phyloP scores from a whole-genome alignment of 129 eudicot species.

The Logfia minima region DNA sequence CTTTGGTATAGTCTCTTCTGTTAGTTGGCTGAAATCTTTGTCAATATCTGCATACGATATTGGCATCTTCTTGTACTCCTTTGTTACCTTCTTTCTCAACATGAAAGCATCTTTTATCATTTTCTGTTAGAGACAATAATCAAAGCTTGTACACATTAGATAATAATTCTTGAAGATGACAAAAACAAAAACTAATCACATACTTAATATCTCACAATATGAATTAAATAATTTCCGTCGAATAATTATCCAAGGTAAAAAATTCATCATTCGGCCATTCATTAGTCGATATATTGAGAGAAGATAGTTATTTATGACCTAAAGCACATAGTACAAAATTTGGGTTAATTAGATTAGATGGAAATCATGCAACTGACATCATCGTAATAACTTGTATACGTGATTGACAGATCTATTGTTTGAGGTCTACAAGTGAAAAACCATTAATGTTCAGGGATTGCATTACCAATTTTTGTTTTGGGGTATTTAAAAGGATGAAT shows the following conservation, averaged over 20 bases:
- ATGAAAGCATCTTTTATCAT: constrained; percentile 53
- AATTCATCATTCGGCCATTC: not conserved
- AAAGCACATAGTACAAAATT: not conserved
- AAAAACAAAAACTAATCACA: not conserved
- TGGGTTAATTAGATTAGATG: not conserved
- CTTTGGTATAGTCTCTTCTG: constrained; percentile 7
- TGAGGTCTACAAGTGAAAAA: not conserved
- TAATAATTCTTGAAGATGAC: too few relatives aligned
- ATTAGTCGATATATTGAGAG: not conserved
- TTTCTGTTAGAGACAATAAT: constrained; percentile 40
- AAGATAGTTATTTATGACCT: not conserved
- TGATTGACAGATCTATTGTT: not conserved
- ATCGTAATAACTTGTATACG: not conserved
- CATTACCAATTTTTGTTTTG: not conserved
- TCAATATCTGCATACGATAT: constrained; percentile 55
- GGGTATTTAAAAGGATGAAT: not conserved
- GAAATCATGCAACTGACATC: not conserved
- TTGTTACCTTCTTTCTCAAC: constrained; percentile 50
- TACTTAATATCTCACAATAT: not conserved
- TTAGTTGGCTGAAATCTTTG: constrained; percentile 26
- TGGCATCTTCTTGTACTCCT: constrained; percentile 63
- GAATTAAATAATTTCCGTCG: not conserved
- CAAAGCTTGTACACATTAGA: not conserved
- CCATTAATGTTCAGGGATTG: not conserved
- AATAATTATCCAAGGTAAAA: not conserved